Base-by-base conservation (phyloP, 2,329 filamentous ascomycete genomes). In the Fusarium sacchari region DNA sequence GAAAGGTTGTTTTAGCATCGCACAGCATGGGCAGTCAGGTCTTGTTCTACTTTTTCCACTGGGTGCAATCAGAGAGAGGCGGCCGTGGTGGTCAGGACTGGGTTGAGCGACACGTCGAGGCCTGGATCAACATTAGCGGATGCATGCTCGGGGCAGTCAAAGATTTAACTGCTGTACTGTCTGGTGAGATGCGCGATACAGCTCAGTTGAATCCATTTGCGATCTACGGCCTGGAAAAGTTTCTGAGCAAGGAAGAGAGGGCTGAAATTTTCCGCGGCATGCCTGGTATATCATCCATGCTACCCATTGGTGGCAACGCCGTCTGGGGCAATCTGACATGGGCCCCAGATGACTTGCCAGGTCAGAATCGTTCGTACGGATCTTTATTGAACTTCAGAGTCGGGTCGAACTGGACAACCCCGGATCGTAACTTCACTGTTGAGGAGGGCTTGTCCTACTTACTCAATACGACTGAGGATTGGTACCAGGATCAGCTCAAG, bases 21-120 rank as follows among this genome's bases (percentile, higher is more conserved):
- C 96, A 99, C 86, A 97, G 94, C 80, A 99, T 99, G 96, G 96
- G 96, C 50, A 96, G 94, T 50, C 96, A 98, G 80, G 96, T 99
- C 2, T 85, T 97, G 10, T 96, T 97, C 82, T 97, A 93, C 81
- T 93, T 92, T 77, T 89, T 95, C 68, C 90, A 92, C 74, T 93
- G 91, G 91, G 96, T 97, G 3, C 94, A 97, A 22, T 90, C 90
- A 60, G 88, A 92, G 6, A 87, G 91, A 60, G 94, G 94, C 10
- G 96, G 96, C 9, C 90, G 90, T 26, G 96, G 95, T 4, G 96
- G 96, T 3, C 87, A 92, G 42, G 88, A 90, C 60, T 99, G 96
- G 96, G 96, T 99, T 1, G 95, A 99, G 67, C 89, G 88, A 24
- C 89, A 98, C 79, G 87, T 99, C 58, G 96, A 97, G 74, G 93